phyloP scores from a whole-genome alignment of 2,329 filamentous ascomycete species.

The Macrophomina phaseolina region DNA sequence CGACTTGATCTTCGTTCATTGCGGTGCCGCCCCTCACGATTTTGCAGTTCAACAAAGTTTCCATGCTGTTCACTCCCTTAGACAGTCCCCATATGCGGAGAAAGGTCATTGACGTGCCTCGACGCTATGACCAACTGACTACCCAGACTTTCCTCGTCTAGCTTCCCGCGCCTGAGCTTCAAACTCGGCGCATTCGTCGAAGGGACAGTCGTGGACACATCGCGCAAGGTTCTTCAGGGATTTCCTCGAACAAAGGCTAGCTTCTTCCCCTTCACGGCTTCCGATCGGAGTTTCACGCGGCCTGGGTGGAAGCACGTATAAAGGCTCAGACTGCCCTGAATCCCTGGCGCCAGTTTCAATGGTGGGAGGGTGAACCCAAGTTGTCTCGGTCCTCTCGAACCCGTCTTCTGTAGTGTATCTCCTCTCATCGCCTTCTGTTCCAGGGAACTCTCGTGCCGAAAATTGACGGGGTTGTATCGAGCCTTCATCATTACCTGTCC shows the following conservation, averaged over 20 bases:
- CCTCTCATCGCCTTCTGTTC: constrained; percentile 48
- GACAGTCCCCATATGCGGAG: background rate
- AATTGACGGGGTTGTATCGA: constrained; percentile 35
- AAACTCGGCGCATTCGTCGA: constrained; percentile 10
- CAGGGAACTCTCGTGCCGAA: constrained; percentile 44
- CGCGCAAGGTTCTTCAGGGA: background rate
- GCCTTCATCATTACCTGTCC: background rate
- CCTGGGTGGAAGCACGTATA: background rate
- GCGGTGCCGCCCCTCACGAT: background rate
- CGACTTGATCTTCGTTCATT: background rate
- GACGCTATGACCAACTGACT: background rate
- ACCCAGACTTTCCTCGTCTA: background rate
- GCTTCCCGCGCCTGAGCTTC: background rate
- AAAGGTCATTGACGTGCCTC: background rate
- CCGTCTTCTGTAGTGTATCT: constrained; percentile 49
- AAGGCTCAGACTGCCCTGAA: constrained; percentile 39
- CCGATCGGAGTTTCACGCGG: background rate
- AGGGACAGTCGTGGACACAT: background rate
- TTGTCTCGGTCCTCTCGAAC: constrained; percentile 49
- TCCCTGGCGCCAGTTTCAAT: constrained; percentile 42
- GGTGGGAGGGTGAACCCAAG: constrained; percentile 53
- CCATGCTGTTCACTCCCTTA: background rate
- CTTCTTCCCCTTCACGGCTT: background rate
- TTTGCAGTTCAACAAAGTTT: background rate
- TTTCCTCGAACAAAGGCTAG: background rate